Evolutionary conservation across 192 early-diverging fungal species (phyloP), one percentile per base, ranked within the genome.

Genomic region (Backusella liffmaniae): DNA sequence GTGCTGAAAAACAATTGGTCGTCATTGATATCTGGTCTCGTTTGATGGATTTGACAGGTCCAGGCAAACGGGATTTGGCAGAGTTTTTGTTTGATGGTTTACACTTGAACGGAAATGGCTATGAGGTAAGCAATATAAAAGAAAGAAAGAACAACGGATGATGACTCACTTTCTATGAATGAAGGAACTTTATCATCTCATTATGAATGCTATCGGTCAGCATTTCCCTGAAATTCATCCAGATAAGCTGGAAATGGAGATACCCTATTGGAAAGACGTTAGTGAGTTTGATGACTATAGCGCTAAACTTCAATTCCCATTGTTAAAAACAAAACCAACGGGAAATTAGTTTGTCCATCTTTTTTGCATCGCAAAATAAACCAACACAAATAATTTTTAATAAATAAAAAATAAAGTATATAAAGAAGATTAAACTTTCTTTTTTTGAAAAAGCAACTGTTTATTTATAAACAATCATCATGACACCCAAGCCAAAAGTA

Each of bases 21-120:
- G 72, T 53, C 10, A 51, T 77, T 18, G 79, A 90, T 35, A 39
- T 85, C 29, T 84, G 86, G 70, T 51, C 77, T 0, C 80, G 83
- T 10, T 74, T 87, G 30, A 86, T 83, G 72, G 79, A 82, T 39
- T 67, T 76, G 37, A 84, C 85, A 0, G 56, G 56, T 62, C 56
- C 23, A 13, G 75, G 70, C 3, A 72, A 72, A n/a, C 42, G 56
- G 0, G 74, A 73, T 37, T 74, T 82, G 0, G 67, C 74, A 5
- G 78, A 86, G 15, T 82, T 81, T 70, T 41, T 91, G 12, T 67
- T 49, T 3, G 91, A 93, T 73, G 91, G 91, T 1, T 32, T 93
- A 3, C 90, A 91, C 66, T 75, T 93, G 16, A 85, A 77, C 41
- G 49, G 81, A 9, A 78, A 82, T 30, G 91, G 90, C 18, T 89